Base-by-base conservation (phyloP, 2,329 filamentous ascomycete species). In the Monilinia laxa region DNA sequence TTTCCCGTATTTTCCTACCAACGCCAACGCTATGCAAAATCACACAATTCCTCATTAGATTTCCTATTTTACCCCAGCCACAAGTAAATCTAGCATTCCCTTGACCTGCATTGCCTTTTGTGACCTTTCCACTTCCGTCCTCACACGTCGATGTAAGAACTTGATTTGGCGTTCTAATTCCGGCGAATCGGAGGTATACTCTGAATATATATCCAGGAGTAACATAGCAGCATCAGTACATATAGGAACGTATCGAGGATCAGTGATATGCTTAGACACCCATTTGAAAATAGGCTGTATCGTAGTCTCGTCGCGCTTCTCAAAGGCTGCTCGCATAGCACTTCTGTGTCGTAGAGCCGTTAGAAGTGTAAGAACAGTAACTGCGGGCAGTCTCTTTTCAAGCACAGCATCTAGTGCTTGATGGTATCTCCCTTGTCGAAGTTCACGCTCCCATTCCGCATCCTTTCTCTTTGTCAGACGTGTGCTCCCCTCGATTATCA, bases 281-380 rank as follows among this genome's bases (percentile, higher is more conserved):
- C 93, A 98, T 75, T 85, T 86, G 62, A 99, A 81, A 16, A 98
- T 84, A 0, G 94, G 93, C 77, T 92, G 86, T 5, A 99, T 86
- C 0, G 88, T 88, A 52, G 87, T 82, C 78, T 97, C 93, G 75
- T 97, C 91, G 56, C 95, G 87, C 69, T 88, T 87, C 75, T 90
- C 85, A 56, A 99, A 85, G 5, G 95, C 92, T 47, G 90, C 86
- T 59, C 90, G 87, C 68, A 97, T 83, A 1, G 93, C 94, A 68
- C 90, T 92, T 68, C 94, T 90, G 79, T 99, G 94, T 52, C 92
- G 89, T 45, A 99, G 84, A 9, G 93, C 91, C 16, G 90, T 90
- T 25, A 99, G 82, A 38, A 97, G 81, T 0, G 92, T 96, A 38
- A 97, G 83, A 4, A 88, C 83, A 25, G 81, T 84, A 59, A 90